phyloP scores from a whole-genome alignment of 768 basidiomycete genomes.

The Lactarius pseudohatsudake region DNA sequence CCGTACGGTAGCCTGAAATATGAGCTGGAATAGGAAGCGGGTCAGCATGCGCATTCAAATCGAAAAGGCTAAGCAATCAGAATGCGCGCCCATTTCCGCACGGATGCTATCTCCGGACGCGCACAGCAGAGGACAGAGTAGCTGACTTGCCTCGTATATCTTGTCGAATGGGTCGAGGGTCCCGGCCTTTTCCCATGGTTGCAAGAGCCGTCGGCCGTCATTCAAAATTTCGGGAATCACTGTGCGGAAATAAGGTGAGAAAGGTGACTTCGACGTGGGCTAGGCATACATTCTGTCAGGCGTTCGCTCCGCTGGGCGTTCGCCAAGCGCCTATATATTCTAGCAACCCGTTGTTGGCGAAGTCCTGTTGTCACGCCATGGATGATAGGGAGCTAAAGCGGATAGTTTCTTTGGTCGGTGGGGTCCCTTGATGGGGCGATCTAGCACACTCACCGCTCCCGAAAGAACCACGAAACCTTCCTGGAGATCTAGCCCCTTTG shows the following conservation, averaged over 20 bases:
- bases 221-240: conserved; percentile 66
- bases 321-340: conserved; percentile 71
- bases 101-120: conserved; percentile 12
- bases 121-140: conserved; percentile 11
- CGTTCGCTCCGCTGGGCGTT: conserved; percentile 62
- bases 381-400: conserved; percentile 67
- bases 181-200: conserved; percentile 63
- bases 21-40: conserved; percentile 38
- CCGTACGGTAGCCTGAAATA: conserved; percentile 74
- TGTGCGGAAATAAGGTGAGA: conserved; percentile 35
- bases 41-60: conserved; percentile 3
- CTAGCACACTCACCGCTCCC: conserved; percentile 56
- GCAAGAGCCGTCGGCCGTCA: conserved; percentile 61
- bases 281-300: conserved; percentile 56
- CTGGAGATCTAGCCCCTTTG: conserved; percentile 69
- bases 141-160: conserved; percentile 58
- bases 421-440: background rate
- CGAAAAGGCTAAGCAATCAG: background rate
- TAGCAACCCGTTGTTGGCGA: conserved; percentile 55
- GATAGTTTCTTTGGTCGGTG: conserved; percentile 12
- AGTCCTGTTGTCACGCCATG: conserved; percentile 73
- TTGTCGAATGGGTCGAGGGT: conserved; percentile 70
- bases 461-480: conserved; percentile 80
- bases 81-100: conserved; percentile 1
- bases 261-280: conserved; percentile 13